Conservation (phyloP, 2,329 filamentous ascomycete genomes). For the Pseudocercospora pini-densiflorae region DNA sequence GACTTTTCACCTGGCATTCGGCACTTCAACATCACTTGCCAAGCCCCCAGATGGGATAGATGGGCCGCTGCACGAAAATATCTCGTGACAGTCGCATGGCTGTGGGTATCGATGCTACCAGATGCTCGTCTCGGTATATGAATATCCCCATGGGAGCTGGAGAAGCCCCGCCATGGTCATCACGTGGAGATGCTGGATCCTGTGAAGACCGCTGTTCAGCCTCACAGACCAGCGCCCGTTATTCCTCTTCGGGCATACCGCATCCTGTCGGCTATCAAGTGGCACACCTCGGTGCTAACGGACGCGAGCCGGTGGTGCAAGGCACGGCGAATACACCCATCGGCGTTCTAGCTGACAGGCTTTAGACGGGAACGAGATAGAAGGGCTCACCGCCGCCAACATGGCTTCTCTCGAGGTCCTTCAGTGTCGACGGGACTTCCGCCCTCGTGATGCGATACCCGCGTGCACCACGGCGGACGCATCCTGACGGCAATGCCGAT, state of each 20-base stretch:
- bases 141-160: not conserved
- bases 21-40: conserved; percentile 4
- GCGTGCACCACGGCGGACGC: not conserved
- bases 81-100: not conserved
- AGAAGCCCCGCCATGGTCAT: not conserved
- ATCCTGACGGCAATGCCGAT: not conserved
- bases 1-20: not conserved
- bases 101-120: not conserved
- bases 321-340: not conserved
- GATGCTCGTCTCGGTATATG: not conserved
- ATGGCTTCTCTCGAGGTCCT: not conserved
- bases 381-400: not conserved
- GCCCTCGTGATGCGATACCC: not conserved
- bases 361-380: conserved; percentile 6
- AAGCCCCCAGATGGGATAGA: not conserved
- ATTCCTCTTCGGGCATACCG: conserved; percentile 10
- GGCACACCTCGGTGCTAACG: not conserved
- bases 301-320: not conserved
- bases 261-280: conserved; percentile 5
- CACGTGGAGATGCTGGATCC: not conserved
- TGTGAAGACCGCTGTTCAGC: not conserved
- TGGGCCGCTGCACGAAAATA: not conserved
- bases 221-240: not conserved
- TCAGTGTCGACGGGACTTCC: not conserved
- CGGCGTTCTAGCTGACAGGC: conserved; percentile 6